These are phyloP conservation scores for Cladosporium cucumerinum DNA, from an alignment of 2,329 filamentous ascomycete species.

Conservation along the genomic window DNA sequence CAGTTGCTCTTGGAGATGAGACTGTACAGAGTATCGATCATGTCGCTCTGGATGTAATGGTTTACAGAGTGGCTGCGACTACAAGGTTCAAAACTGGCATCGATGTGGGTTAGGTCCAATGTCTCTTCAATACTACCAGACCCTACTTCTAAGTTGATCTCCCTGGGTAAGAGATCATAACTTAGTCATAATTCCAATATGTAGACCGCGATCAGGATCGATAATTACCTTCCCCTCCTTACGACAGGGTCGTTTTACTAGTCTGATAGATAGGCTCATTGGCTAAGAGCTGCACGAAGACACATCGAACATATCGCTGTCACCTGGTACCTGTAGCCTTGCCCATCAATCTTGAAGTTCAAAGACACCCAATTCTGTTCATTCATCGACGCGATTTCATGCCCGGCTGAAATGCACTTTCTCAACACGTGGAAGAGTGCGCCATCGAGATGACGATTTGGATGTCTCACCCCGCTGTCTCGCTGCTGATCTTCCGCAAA, in stretches of 20 bases:
- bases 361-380: neutral
- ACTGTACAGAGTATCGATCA: neutral
- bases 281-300: neutral
- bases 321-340: neutral
- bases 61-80: neutral
- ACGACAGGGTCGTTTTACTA: neutral
- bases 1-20: neutral
- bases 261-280: neutral
- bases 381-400: neutral
- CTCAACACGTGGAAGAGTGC: neutral
- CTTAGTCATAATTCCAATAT: neutral
- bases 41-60: neutral
- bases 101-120: neutral
- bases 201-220: no score
- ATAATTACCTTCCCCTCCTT: neutral
- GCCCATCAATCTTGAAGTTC: neutral
- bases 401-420: neutral
- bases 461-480: constrained; percentile 2
- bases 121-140: neutral
- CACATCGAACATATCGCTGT: neutral
- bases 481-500: constrained; percentile 3
- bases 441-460: neutral
- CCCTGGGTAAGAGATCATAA: neutral
- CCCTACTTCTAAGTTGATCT: neutral
- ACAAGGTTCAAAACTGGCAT: neutral